phyloP scores from a whole-genome alignment of 257 asterid genomes.

The Solanum verrucosum region DNA sequence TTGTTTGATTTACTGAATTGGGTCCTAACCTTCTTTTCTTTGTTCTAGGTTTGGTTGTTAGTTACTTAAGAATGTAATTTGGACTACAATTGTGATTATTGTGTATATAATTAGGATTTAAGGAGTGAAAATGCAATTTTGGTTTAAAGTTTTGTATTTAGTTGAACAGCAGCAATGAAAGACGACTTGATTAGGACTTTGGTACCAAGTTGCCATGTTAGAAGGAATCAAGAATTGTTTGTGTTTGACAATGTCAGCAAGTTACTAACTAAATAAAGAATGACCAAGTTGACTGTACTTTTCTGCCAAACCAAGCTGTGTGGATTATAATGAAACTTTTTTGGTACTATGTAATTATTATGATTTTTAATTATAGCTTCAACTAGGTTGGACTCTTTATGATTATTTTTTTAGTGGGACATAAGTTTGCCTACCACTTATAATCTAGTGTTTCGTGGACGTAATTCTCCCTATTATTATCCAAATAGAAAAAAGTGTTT shows the following conservation, averaged over 20 bases:
- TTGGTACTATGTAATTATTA: background rate
- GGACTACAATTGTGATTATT: background rate
- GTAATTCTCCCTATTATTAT: background rate
- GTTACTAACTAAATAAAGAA: background rate
- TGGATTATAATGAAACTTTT: background rate
- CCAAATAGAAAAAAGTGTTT: background rate
- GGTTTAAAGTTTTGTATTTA: background rate
- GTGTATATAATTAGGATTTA: background rate
- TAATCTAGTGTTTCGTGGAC: background rate
- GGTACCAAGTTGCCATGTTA: background rate
- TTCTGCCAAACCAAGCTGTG: background rate
- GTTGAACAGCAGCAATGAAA: background rate
- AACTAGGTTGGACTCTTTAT: background rate
- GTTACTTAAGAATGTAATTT: background rate
- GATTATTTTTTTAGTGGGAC: background rate
- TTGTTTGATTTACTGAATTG: background rate
- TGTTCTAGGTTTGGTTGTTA: background rate
- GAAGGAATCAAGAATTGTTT: background rate
- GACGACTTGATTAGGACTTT: background rate
- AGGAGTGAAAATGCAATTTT: background rate
- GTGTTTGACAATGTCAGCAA: background rate
- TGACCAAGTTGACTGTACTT: background rate
- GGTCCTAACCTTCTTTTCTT: background rate
- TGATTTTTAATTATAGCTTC: background rate
- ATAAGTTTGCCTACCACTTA: background rate